Base-by-base conservation (phyloP, 768 basidiomycete species). In the Termitomyces sp. region DNA sequence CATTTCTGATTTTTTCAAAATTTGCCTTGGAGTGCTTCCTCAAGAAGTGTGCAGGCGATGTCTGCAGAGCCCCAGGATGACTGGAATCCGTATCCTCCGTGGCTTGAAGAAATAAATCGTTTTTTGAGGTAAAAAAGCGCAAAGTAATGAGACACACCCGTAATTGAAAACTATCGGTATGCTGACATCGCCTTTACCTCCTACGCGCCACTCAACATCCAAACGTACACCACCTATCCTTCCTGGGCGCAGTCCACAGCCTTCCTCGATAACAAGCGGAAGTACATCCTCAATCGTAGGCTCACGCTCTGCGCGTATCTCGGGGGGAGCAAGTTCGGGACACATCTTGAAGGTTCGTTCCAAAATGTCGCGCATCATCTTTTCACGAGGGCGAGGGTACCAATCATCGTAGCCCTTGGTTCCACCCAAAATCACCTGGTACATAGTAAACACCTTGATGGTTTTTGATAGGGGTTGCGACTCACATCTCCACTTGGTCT, bases 201-300 rank as follows among this genome's bases (percentile, higher is more conserved):
- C 63, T 12, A 71, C 71, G 24, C 78, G 61, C 72, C 68, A 77
- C 36, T 81, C 80, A 1, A 73, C 68, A 32, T 83, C 85, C 4
- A 90, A 69, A 26, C 88, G 71, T 32, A 91, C 75, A 0, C 89
- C 88, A n/a, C 84, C 86, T 41, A 81, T 83, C 55, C 90, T 72
- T 1, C 70, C 80, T 0, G 90, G 90, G 3, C 89, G 75, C 47
- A 92, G 69, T 3, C 90, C 90, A 55, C 76, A 77, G 3, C 82
- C 81, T 58, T 80, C 77, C 36, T 78, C 79, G 5, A 82, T 64
- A 34, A 83, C 71, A 34, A 81, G 72, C 1, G 76, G 69, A 41
- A 75, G 67, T 2, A 85, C 61, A 59, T 85, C 83, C 6, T 81
- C 76, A 8, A 83, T 46, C 0, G 74, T 80, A 5, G 82, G 80